Percentiles rank a stretch among this genome's conserved stretches.
phyloP scores from a whole-genome alignment of 345 rosid species.

The Eucalyptus tenuipes region DNA sequence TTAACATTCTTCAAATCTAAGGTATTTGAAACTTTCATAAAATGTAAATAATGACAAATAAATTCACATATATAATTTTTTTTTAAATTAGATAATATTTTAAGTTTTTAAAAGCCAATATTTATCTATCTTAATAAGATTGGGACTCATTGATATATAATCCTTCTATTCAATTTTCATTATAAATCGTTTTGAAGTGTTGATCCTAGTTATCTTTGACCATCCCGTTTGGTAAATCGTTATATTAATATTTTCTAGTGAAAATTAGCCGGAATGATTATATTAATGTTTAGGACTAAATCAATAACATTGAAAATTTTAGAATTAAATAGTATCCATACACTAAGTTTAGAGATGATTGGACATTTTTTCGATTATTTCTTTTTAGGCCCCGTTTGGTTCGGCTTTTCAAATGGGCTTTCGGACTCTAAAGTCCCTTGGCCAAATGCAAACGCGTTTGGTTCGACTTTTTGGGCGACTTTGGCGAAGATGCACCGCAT shows the following conservation, averaged over 20 bases:
- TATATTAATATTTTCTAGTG: background rate
- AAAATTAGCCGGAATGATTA: background rate
- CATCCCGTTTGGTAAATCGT: background rate
- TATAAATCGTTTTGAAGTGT: accelerated
- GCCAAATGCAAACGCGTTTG: too few relatives aligned
- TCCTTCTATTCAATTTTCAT: background rate
- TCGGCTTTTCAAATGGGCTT: too few relatives aligned
- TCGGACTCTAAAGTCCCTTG: too few relatives aligned
- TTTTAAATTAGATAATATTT: too few relatives aligned
- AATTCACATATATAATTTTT: background rate
- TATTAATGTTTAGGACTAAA: background rate
- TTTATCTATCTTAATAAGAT: background rate
- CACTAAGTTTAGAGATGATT: too few relatives aligned
- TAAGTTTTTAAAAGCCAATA: background rate
- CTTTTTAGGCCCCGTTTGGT: too few relatives aligned
- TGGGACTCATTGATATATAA: background rate
- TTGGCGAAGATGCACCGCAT: too few relatives aligned
- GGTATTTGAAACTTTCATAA: background rate
- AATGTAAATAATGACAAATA: background rate
- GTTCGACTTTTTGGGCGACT: too few relatives aligned
- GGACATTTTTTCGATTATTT: background rate
- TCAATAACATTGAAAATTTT: too few relatives aligned
- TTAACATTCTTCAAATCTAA: background rate
- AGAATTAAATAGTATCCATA: too few relatives aligned
- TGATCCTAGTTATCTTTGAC: background rate